A percentile compares a stretch with the other conserved stretches of the same genome.
These are phyloP conservation scores for Pittosporum tobira DNA, from an alignment of 129 eudicot genomes.

Conservation along the genomic window DNA sequence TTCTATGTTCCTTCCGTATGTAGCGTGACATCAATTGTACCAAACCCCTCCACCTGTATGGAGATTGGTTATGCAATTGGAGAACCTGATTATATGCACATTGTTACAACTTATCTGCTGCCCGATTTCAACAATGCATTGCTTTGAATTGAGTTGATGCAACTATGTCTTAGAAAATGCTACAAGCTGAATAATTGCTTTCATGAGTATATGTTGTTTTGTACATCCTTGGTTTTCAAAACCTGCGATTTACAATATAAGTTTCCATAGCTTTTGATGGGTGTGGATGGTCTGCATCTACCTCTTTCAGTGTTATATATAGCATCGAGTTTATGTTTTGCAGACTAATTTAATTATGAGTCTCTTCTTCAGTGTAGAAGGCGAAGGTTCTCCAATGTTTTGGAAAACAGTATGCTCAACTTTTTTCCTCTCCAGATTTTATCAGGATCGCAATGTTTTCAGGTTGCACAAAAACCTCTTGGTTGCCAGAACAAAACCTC, in stretches of 20 bases:
- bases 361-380: not conserved
- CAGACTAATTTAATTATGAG: not conserved
- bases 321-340: not conserved
- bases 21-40: not conserved
- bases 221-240: not conserved
- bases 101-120: not conserved
- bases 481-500: not conserved
- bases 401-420: too few relatives aligned
- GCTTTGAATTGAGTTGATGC: not conserved
- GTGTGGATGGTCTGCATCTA: not conserved
- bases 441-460: too few relatives aligned
- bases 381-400: too few relatives aligned
- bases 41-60: not conserved
- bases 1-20: not conserved
- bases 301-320: not conserved
- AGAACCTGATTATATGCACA: not conserved
- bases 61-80: conserved; percentile 1
- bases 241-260: too few relatives aligned
- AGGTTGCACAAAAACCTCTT: not conserved
- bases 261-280: not conserved
- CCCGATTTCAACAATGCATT: not conserved
- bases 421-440: too few relatives aligned
- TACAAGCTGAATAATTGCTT: not conserved
- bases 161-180: not conserved
- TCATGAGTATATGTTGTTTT: not conserved